phyloP scores from a whole-genome alignment of 352 stramenopile species.

The Globisporangium parvum region DNA sequence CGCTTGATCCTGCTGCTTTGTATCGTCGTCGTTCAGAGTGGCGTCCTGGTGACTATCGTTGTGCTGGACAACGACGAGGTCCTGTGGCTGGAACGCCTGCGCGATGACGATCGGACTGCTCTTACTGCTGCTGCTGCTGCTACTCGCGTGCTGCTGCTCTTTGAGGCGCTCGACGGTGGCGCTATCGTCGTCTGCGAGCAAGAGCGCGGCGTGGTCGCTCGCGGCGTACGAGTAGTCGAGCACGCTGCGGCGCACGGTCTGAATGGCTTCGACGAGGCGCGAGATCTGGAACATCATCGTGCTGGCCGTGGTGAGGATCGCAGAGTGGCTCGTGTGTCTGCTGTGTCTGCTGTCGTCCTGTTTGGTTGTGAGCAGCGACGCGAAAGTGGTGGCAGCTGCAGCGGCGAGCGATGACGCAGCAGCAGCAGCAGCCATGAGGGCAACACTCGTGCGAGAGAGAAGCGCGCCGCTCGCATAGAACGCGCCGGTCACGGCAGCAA shows the following conservation, averaged over 20 bases:
- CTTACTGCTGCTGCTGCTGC: slow-evolving; percentile 1
- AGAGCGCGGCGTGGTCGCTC: slow-evolving; percentile 4
- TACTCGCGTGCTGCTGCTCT: slow-evolving; percentile 2
- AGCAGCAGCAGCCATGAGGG: too few species aligned
- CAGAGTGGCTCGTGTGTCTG: too few species aligned
- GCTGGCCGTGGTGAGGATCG: too few species aligned
- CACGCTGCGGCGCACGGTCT: slow-evolving; percentile 14
- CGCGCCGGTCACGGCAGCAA: too few species aligned
- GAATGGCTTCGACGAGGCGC: slow-evolving; percentile 10
- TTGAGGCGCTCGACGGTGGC: slow-evolving; percentile 1
- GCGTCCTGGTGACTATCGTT: neutral
- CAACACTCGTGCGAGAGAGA: too few species aligned
- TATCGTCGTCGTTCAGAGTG: too few species aligned
- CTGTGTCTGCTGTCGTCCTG: too few species aligned
- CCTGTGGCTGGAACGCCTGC: neutral
- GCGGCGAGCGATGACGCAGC: too few species aligned
- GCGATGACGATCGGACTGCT: neutral
- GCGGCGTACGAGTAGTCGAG: slow-evolving; percentile 15
- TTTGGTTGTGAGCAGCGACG: too few species aligned
- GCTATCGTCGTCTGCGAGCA: slow-evolving; percentile 1
- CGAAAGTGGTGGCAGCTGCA: too few species aligned
- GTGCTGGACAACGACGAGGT: neutral
- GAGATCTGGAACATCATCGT: slow-evolving; percentile 7
- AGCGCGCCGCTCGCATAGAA: too few species aligned
- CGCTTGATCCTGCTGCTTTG: neutral